Evolutionary conservation across 768 basidiomycete genomes (phyloP), one percentile per base, ranked within the genome.

Genomic region (Mycena olivaceomarginata): DNA sequence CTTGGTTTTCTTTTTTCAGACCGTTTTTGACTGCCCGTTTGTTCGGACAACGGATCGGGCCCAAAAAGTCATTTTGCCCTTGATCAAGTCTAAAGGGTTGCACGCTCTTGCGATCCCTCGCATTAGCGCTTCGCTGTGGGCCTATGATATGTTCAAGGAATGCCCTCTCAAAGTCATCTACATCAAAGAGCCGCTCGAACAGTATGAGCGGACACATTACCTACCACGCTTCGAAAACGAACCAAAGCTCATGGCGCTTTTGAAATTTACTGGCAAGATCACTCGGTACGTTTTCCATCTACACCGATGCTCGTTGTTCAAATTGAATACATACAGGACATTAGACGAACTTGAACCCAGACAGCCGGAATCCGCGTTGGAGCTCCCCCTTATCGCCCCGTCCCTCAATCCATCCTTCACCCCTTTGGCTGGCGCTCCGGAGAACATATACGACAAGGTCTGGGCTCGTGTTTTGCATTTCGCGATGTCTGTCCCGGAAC

Each of bases 401-500:
- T 51, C 48, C 20, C 31, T 68, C 12, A 70, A 64, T n/a, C 40
- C 62, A 9, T 56, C 8, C 37, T 75, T 70, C 43, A 39, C 39
- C 12, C 74, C 74, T 9, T 37, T 75, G 74, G 20, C 20, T 4
- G 53, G 20, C 10, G 62, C 67, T 6, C 12, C 68, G 41, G 18
- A 31, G 18, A 62, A 65, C 20, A 56, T 57, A 22, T n/a, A 57
- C 43, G 62, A 75, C 2, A 5, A 10, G 7, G 31, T 70, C 4
- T 75, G 74, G 68, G 41, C 40, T 9, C 62, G 74, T 12, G 31
- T 75, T 48, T 20, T 75, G 5, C 65, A 70, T 70, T 70, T 75
- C 25, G 68, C 68, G 2, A 45, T 75, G 74, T 75, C 56, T 6
- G 57, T 65, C 8, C 62, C 62, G 20, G 51, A 59, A 25, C 63